Evolutionary conservation across 176 grass and related monocot genomes (phyloP).

Genomic region (Puccinellia tenuiflora): DNA sequence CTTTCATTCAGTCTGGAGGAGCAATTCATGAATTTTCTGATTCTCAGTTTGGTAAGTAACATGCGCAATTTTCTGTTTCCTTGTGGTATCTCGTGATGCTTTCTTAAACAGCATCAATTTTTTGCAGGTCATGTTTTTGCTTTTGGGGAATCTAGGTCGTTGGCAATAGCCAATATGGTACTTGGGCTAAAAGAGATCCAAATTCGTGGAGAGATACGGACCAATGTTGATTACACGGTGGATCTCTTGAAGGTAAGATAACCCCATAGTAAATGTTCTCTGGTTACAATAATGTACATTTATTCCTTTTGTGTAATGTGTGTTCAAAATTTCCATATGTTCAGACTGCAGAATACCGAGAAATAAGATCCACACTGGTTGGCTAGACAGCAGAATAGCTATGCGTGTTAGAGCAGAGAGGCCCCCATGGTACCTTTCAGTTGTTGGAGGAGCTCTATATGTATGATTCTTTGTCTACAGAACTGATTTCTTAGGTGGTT

Average conservation of each 20-base stretch:
- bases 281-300: conserved; percentile 7
- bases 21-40: conserved; percentile 99
- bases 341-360: conserved; percentile 78
- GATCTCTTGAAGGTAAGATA: conserved; percentile 98
- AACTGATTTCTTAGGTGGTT: conserved; percentile 16
- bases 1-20: conserved; percentile 91
- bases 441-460: conserved; percentile 96
- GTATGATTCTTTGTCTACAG: conserved; percentile 42
- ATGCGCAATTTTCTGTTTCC: background rate
- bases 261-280: conserved; percentile 2
- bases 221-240: conserved; percentile 99
- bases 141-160: conserved; percentile 89
- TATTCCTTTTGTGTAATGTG: conserved; percentile 2
- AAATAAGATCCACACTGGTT: conserved; percentile 98
- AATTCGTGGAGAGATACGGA: conserved; percentile 94
- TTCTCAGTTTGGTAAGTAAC: conserved; percentile 87
- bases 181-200: conserved; percentile 99
- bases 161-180: conserved; percentile 98
- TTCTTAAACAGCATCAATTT: conserved; percentile 18
- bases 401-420: conserved; percentile 99
- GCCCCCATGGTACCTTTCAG: conserved; percentile 97
- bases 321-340: conserved; percentile 20
- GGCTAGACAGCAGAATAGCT: conserved; percentile 98
- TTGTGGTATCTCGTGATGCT: conserved; percentile 2
- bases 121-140: conserved; percentile 96